Percentiles rank a stretch among this genome's conserved stretches.
These are phyloP conservation scores for Fusarium miscanthi DNA, from an alignment of 2,329 filamentous ascomycete species.

Conservation along the genomic window DNA sequence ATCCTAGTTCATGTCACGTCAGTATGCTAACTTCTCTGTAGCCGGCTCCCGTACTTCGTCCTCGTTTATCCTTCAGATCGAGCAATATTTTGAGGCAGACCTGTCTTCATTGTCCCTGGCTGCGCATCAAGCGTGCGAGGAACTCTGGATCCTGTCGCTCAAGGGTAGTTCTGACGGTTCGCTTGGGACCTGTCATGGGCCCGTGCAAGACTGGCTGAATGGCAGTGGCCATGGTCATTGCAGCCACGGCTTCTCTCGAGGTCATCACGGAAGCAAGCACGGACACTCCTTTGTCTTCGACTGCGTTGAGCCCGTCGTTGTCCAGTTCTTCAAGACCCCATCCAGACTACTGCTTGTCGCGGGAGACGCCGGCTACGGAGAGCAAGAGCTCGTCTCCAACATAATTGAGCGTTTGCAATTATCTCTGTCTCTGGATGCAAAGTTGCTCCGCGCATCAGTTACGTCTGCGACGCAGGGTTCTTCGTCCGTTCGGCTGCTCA, in stretches of 20 bases:
- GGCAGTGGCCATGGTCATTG: neutral
- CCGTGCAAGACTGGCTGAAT: neutral
- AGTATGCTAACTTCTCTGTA: neutral
- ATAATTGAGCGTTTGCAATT: neutral
- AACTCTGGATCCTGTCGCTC: neutral
- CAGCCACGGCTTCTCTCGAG: neutral
- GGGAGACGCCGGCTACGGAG: neutral
- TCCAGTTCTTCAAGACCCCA: neutral
- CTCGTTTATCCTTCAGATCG: neutral
- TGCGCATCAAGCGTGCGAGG: neutral
- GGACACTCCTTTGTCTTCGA: neutral
- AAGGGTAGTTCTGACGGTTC: neutral
- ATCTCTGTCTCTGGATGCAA: neutral
- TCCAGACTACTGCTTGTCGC: neutral
- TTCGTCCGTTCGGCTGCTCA: neutral
- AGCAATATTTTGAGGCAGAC: neutral
- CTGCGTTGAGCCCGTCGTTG: accelerated
- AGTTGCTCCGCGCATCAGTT: neutral
- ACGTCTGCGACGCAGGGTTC: accelerated
- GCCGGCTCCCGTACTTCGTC: neutral
- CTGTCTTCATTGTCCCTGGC: neutral
- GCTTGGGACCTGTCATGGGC: neutral
- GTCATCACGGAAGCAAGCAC: neutral
- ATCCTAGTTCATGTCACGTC: accelerated
- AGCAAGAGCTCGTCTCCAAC: neutral